Percentiles rank a stretch among this genome's conserved stretches.
Evolutionary conservation across 192 early-diverging fungal genomes (phyloP).

Genomic region (Linnemannia schmuckeri): DNA sequence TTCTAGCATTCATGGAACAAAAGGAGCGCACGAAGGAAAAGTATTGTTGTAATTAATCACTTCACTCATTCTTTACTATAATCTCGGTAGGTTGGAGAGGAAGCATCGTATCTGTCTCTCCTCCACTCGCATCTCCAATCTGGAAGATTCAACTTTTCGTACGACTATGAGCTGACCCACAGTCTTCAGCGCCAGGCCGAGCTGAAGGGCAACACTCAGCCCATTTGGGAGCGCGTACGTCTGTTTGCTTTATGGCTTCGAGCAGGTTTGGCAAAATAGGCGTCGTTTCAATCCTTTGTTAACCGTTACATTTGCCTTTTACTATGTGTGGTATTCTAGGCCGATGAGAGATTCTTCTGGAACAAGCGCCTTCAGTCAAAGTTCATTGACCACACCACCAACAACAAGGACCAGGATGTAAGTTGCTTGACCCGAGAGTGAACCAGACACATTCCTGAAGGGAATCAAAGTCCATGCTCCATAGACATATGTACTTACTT

Average conservation of each 20-base stretch:
- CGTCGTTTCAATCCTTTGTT: background rate
- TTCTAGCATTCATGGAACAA: background rate
- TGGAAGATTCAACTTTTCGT: conserved; percentile 83
- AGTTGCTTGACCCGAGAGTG: background rate
- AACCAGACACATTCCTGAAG: background rate
- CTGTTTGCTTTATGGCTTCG: background rate
- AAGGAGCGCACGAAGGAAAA: background rate
- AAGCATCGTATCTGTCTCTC: conserved; percentile 62
- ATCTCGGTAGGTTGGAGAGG: conserved; percentile 58
- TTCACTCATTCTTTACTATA: background rate
- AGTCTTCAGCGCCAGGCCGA: conserved; percentile 81
- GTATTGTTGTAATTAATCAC: background rate
- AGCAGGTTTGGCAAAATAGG: background rate
- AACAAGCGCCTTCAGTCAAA: conserved; percentile 80
- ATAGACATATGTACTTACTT: background rate
- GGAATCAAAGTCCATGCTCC: background rate
- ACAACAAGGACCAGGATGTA: conserved; percentile 61
- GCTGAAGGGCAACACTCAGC: conserved; percentile 45
- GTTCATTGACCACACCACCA: conserved; percentile 71
- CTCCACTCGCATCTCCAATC: conserved; percentile 63
- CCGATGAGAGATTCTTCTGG: conserved; percentile 97
- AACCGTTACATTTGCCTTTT: conserved; percentile 7
- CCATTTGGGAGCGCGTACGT: conserved; percentile 71
- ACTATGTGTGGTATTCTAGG: conserved; percentile 57
- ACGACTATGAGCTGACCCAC: conserved; percentile 88